phyloP scores from a whole-genome alignment of 352 stramenopile species.

The Phytophthora cactorum region DNA sequence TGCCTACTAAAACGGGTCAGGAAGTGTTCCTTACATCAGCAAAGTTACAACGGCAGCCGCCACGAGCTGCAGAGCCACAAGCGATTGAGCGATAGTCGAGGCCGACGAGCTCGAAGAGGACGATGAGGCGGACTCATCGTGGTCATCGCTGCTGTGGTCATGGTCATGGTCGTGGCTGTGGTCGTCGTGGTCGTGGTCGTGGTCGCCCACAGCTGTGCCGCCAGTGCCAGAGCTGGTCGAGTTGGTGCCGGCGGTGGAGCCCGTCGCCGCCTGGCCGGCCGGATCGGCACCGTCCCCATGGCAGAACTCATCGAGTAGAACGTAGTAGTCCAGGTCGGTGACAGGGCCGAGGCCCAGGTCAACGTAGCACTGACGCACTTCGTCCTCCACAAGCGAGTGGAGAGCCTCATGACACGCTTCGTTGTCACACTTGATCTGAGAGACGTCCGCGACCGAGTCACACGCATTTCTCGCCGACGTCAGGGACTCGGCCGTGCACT shows the following conservation, averaged over 20 bases:
- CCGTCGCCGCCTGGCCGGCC: conserved; percentile 26
- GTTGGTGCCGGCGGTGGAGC: conserved; percentile 16
- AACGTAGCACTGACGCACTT: conserved; percentile 44
- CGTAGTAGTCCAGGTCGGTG: conserved; percentile 46
- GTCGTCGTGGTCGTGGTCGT: neutral
- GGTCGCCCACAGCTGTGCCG: neutral
- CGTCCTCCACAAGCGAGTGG: conserved; percentile 48
- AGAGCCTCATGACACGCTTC: conserved; percentile 44
- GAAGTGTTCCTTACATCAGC: neutral
- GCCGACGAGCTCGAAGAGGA: neutral
- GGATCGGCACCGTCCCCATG: conserved; percentile 44
- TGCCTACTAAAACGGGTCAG: too few relatives aligned
- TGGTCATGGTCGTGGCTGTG: neutral
- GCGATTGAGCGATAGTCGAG: neutral
- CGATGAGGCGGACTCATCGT: neutral
- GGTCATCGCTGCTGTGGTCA: neutral
- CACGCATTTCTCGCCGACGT: conserved; percentile 36
- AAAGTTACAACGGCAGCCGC: neutral
- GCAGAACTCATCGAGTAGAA: conserved; percentile 48
- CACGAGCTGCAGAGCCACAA: neutral
- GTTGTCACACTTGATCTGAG: conserved; percentile 47
- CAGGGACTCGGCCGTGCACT: conserved; percentile 35
- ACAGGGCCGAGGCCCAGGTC: conserved; percentile 34
- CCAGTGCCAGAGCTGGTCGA: conserved; percentile 19
- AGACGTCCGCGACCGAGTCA: conserved; percentile 44